Percentiles rank a stretch among this genome's conserved stretches.
Conservation (phyloP, 768 basidiomycete genomes). For the Boletus rubropictus region DNA sequence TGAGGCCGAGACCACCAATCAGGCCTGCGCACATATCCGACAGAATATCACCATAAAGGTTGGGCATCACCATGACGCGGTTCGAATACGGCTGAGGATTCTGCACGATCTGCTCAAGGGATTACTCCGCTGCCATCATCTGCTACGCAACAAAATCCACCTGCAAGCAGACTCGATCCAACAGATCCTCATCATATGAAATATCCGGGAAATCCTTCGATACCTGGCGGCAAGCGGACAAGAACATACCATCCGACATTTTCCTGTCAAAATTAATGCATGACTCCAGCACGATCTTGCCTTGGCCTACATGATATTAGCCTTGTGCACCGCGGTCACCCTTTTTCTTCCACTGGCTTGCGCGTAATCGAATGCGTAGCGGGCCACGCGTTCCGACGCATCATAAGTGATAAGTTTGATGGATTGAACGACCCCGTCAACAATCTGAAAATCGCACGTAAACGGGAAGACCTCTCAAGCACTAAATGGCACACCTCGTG, state of each 20-base stretch:
- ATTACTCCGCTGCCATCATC: neutral
- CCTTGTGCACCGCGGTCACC: slow-evolving; percentile 99
- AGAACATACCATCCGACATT: slow-evolving; percentile 99
- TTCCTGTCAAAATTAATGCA: slow-evolving; percentile 56
- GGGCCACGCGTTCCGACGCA: slow-evolving; percentile 95
- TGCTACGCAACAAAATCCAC: slow-evolving; percentile 34
- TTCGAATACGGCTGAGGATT: slow-evolving; percentile 92
- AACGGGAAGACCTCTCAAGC: slow-evolving; percentile 6
- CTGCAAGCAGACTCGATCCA: slow-evolving; percentile 94
- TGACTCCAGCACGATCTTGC: neutral
- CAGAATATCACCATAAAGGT: slow-evolving; percentile 91
- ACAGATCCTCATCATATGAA: slow-evolving; percentile 91
- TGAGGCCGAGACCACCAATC: slow-evolving; percentile 95
- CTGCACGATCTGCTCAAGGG: slow-evolving; percentile 64
- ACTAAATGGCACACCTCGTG: slow-evolving; percentile 66
- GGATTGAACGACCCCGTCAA: slow-evolving; percentile 97
- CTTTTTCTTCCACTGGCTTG: slow-evolving; percentile 77
- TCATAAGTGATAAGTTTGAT: slow-evolving; percentile 99
- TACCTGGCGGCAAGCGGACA: slow-evolving; percentile 93
- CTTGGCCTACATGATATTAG: slow-evolving; percentile 87
- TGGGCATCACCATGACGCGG: slow-evolving; percentile 99
- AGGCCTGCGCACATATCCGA: slow-evolving; percentile 99
- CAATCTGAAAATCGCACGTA: slow-evolving; percentile 47
- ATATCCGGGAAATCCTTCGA: slow-evolving; percentile 94
- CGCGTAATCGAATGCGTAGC: slow-evolving; percentile 99